These are phyloP conservation scores for Ganoderma leucocontextum DNA, from an alignment of 1,284 basidiomycete genomes.

Conservation along the genomic window DNA sequence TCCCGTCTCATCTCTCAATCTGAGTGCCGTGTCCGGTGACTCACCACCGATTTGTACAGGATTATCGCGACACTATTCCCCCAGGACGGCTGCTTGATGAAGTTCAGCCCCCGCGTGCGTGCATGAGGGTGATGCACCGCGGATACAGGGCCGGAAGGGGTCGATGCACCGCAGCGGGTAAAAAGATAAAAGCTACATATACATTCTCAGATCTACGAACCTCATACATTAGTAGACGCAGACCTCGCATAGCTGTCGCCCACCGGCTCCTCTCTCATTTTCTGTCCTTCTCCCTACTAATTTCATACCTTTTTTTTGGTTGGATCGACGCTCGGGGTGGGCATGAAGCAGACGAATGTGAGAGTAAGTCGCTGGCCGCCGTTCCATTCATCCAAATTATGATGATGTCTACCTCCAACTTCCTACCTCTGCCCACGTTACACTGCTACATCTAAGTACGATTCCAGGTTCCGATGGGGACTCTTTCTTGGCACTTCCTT, in stretches of 20 bases:
- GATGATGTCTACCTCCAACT: neutral
- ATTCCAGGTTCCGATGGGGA: too few species aligned
- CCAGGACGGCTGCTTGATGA: conserved; percentile 88
- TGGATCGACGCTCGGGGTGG: neutral
- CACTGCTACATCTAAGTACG: too few species aligned
- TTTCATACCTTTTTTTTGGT: conserved; percentile 12
- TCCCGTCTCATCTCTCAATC: neutral
- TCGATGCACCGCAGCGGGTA: neutral
- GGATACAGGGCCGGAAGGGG: neutral
- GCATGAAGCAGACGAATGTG: neutral
- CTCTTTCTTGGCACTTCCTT: too few species aligned
- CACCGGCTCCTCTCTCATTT: conserved; percentile 1
- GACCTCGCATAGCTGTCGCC: conserved; percentile 28
- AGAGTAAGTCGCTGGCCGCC: neutral
- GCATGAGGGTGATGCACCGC: conserved; percentile 20
- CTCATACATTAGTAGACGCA: conserved; percentile 29
- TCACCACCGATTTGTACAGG: conserved; percentile 44
- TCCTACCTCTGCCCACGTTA: too few species aligned
- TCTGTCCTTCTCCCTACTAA: conserved; percentile 12
- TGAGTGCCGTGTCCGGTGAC: neutral
- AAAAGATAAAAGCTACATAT: conserved; percentile 17
- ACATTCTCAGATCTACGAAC: conserved; percentile 3
- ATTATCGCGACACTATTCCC: conserved; percentile 97
- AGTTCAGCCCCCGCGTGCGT: conserved; percentile 66
- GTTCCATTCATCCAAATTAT: neutral